phyloP scores from a whole-genome alignment of 768 basidiomycete species.

The Leccinellum luteum region DNA sequence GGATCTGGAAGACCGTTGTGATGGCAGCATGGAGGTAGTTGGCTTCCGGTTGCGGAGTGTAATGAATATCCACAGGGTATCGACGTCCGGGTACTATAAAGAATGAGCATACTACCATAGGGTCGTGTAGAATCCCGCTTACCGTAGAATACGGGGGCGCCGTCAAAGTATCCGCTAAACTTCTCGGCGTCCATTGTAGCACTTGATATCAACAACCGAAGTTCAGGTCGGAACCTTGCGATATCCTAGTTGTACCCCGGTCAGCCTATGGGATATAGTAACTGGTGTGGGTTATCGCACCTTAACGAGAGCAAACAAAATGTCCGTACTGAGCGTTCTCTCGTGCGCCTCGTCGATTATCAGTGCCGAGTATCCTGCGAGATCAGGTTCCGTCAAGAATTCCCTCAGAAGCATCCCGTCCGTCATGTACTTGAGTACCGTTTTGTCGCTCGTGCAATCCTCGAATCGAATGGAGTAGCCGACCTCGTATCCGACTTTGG shows the following conservation, averaged over 20 bases:
- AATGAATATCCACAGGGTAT: slow-evolving; percentile 97
- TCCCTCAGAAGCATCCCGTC: slow-evolving; percentile 98
- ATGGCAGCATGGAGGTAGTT: slow-evolving; percentile 99
- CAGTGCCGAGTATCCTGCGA: slow-evolving; percentile 91
- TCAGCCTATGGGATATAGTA: slow-evolving; percentile 24
- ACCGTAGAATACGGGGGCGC: slow-evolving; percentile 94
- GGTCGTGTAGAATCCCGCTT: slow-evolving; percentile 24
- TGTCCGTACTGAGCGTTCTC: slow-evolving; percentile 95
- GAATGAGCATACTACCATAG: slow-evolving; percentile 3
- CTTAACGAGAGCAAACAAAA: slow-evolving; percentile 97
- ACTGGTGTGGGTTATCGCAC: slow-evolving; percentile 47
- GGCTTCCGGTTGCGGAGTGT: slow-evolving; percentile 98
- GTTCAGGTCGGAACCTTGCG: slow-evolving; percentile 91
- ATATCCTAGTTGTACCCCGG: slow-evolving; percentile 65
- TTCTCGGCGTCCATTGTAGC: slow-evolving; percentile 98
- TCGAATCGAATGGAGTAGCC: slow-evolving; percentile 99
- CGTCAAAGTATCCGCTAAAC: slow-evolving; percentile 96
- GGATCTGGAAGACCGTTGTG: slow-evolving; percentile 98
- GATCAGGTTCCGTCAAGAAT: slow-evolving; percentile 95
- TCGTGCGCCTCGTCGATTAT: slow-evolving; percentile 99
- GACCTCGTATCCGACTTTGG: slow-evolving; percentile 95
- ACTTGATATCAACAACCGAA: slow-evolving; percentile 89
- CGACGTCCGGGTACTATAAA: slow-evolving; percentile 87
- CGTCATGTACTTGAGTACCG: slow-evolving; percentile 99
- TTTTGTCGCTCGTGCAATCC: slow-evolving; percentile 99